phyloP scores from a whole-genome alignment of 192 early-diverging fungal species.

The Funneliformis mosseae region DNA sequence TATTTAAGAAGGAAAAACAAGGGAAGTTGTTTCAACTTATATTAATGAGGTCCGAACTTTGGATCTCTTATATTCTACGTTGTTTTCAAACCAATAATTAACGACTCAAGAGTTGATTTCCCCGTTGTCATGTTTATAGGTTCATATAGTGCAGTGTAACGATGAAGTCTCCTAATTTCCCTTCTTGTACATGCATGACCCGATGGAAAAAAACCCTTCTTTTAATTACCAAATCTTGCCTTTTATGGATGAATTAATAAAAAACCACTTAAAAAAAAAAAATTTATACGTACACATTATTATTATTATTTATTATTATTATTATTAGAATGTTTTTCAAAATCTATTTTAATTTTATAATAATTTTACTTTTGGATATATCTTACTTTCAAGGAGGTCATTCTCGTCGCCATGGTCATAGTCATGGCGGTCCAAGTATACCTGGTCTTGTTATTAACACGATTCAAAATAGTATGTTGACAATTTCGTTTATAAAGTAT shows the following conservation, averaged over 20 bases:
- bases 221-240: no score
- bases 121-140: no score
- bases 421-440: not conserved
- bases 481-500: not conserved
- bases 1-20: not conserved
- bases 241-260: no score
- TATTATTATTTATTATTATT: no score
- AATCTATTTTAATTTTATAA: not conserved
- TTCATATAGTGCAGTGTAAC: no score
- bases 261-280: no score
- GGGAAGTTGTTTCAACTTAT: not conserved
- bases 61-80: not conserved
- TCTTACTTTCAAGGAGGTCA: not conserved
- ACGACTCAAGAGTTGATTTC: no score
- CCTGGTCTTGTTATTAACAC: not conserved
- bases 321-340: not conserved
- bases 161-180: no score
- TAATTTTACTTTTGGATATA: not conserved
- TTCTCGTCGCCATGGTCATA: not conserved
- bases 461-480: constrained; percentile 5
- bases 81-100: not conserved
- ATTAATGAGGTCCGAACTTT: not conserved
- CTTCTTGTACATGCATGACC: no score
- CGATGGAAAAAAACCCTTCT: no score
- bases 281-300: no score